Base-by-base conservation (phyloP, 495 filamentous ascomycete species). In the Coniosporium apollinis region DNA sequence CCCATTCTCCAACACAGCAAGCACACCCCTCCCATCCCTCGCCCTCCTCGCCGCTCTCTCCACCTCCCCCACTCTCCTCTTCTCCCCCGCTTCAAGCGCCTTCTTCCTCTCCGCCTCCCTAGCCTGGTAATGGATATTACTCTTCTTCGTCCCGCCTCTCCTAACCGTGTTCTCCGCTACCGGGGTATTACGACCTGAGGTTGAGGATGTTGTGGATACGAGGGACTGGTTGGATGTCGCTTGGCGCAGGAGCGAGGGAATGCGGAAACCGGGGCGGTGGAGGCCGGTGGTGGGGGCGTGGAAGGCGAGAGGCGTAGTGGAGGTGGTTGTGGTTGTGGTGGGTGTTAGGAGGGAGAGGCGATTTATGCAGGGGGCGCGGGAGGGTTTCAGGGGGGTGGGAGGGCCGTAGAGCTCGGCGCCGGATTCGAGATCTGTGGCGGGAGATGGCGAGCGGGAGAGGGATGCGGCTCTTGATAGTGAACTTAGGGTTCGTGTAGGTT, bases 101-200 rank as follows among this genome's bases (percentile, higher is more conserved):
- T 60, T 64, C 39, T 62, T 60, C 44, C 72, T 56, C 57, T 79
- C 74, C 44, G 56, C 74, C 57, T 80, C 86, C 30, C 83, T 68
- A 3, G 80, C 72, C 49, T 86, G 79, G 41, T 79, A 91, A 47
- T 87, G 85, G 21, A 93, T 72, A 22, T 76, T 73, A 17, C 71
- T 76, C 61, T 76, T 82, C 60, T 81, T 85, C 8, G 71, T 65
- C 36, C 72, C 70, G 6, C 58, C 56, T 30, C 48, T 52, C 30
- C 54, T 44, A 8, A 59, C 56, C 3, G 48, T 42, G 19, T 55
- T 50, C 28, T 40, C 65, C 37, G 47, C 55, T 16, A 42, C 49
- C 44, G 38, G 56, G 29, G 61, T 44, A 15, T 35, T 41, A 52
- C 22, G 54, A 54, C 15, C 36, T 36, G 8, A 7, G 6, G 15